Evolutionary conservation across 257 asterid species (phyloP).

Genomic region (Apocynum venetum): DNA sequence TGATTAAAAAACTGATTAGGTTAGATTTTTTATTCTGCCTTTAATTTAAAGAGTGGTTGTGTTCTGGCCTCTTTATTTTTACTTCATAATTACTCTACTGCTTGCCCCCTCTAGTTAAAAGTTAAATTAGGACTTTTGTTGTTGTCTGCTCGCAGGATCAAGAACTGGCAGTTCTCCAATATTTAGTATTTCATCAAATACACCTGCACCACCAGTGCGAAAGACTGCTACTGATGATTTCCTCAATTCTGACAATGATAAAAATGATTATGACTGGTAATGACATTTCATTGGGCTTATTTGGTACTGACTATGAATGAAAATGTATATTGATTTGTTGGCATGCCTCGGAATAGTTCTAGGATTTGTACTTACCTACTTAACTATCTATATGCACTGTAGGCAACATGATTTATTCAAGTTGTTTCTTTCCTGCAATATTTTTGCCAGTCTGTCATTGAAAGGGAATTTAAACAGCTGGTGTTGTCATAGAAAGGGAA

Average conservation of each 20-base stretch:
- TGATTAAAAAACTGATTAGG: constrained; percentile 19
- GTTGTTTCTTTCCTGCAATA: too few relatives aligned
- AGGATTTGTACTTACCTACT: background rate
- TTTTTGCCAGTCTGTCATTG: background rate
- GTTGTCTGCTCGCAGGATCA: constrained; percentile 47
- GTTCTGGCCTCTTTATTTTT: constrained; percentile 6
- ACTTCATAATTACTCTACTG: background rate
- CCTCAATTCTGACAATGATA: constrained; percentile 91
- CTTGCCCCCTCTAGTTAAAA: background rate
- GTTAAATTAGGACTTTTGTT: background rate
- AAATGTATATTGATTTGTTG: constrained; percentile 12
- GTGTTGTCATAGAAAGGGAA: background rate
- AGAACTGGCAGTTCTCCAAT: constrained; percentile 56
- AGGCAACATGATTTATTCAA: background rate
- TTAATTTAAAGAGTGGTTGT: constrained; percentile 15
- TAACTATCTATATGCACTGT: background rate
- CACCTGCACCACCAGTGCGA: constrained; percentile 47
- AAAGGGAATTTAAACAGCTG: background rate
- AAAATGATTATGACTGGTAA: constrained; percentile 96
- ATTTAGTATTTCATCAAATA: constrained; percentile 52
- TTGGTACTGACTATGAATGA: constrained; percentile 19
- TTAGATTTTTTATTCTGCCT: background rate
- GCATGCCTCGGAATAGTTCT: constrained; percentile 1
- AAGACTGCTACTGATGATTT: constrained; percentile 89
- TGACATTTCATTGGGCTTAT: constrained; percentile 11